phyloP scores from a whole-genome alignment of 352 stramenopile species.

The Phytophthora fragariae region DNA sequence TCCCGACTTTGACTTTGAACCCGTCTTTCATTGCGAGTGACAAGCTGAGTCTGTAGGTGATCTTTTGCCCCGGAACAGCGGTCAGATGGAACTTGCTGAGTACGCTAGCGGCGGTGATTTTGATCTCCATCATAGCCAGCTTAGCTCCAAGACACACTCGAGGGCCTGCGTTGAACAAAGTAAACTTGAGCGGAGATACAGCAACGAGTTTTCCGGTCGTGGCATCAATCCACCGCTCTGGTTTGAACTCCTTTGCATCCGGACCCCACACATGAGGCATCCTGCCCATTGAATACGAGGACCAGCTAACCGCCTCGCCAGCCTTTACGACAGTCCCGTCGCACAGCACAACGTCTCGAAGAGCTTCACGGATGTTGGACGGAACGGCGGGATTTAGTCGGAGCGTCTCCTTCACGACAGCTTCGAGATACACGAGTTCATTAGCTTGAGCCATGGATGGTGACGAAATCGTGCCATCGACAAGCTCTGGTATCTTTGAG shows the following conservation, averaged over 20 bases:
- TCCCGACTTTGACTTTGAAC: slow-evolving; percentile 19
- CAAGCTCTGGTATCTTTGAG: slow-evolving; percentile 26
- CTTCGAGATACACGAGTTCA: slow-evolving; percentile 52
- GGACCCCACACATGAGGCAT: slow-evolving; percentile 47
- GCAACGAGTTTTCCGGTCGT: slow-evolving; percentile 32
- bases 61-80: slow-evolving; percentile 26
- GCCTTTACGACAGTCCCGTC: slow-evolving; percentile 48
- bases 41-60: slow-evolving; percentile 41
- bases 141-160: slow-evolving; percentile 53
- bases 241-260: slow-evolving; percentile 53
- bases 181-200: slow-evolving; percentile 56
- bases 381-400: slow-evolving; percentile 38
- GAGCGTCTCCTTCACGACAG: slow-evolving; percentile 48
- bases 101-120: slow-evolving; percentile 52
- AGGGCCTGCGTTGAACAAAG: slow-evolving; percentile 57
- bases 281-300: slow-evolving; percentile 51
- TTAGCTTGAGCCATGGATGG: slow-evolving; percentile 33
- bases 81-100: slow-evolving; percentile 52
- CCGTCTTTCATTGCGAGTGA: slow-evolving; percentile 43
- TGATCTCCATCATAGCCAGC: slow-evolving; percentile 65
- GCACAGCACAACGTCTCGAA: slow-evolving; percentile 47
- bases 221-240: slow-evolving; percentile 50
- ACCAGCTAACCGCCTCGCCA: slow-evolving; percentile 40
- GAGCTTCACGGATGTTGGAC: slow-evolving; percentile 41
- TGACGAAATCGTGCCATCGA: slow-evolving; percentile 9